phyloP scores from a whole-genome alignment of 257 asterid genomes.

The Solanum sejunctum region DNA sequence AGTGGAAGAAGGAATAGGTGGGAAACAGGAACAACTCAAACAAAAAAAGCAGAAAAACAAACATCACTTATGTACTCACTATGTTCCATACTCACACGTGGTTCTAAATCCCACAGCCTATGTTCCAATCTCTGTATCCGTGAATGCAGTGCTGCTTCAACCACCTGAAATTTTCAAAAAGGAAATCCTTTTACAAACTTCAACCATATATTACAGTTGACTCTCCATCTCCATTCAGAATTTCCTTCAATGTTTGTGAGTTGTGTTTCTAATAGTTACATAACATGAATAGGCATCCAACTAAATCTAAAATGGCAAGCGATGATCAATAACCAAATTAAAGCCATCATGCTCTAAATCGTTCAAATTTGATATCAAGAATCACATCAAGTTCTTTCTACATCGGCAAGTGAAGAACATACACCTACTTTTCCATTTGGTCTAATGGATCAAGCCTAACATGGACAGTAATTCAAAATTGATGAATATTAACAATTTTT shows the following conservation, averaged over 20 bases:
- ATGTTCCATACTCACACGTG: slow-evolving; percentile 67
- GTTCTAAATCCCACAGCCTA: slow-evolving; percentile 78
- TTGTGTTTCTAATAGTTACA: background rate
- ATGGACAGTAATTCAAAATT: background rate
- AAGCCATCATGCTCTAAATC: background rate
- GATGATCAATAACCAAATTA: background rate
- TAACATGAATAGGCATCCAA: background rate
- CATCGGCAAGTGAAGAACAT: background rate
- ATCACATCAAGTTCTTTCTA: background rate
- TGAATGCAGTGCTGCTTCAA: slow-evolving; percentile 95
- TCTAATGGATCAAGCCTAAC: background rate
- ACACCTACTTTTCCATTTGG: background rate
- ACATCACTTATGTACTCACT: slow-evolving; percentile 14
- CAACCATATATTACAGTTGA: background rate
- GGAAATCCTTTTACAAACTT: slow-evolving; percentile 10
- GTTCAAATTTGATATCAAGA: background rate
- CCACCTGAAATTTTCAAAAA: slow-evolving; percentile 52
- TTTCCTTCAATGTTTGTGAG: background rate
- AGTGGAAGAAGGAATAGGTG: background rate
- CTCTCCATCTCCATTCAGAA: background rate
- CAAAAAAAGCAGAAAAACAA: background rate
- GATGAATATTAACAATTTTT: background rate
- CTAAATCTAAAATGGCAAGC: background rate
- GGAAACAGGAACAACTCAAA: background rate
- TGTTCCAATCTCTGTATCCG: slow-evolving; percentile 79